Base-by-base conservation (phyloP, 768 basidiomycete species). In the Suillus lakei region DNA sequence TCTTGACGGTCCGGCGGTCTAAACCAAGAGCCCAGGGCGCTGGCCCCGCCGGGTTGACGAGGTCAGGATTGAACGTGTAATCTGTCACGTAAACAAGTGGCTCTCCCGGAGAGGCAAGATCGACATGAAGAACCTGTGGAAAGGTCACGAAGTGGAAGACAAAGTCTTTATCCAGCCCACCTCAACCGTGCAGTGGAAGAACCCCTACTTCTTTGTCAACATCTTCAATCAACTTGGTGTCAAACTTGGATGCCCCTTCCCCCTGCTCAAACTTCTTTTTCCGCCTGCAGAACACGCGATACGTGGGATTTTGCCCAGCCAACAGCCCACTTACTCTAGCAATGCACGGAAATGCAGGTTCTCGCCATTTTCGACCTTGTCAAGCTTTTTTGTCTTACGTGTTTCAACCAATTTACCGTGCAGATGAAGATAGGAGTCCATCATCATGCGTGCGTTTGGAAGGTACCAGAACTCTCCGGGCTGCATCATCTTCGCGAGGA, bases 51-150 rank as follows among this genome's bases (percentile, higher is more conserved):
- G 72, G 64, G n/a, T 73, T 66, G 5, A 76, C 70, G 41, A 90
- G 75, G 60, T 82, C 75, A 4, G 80, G 68, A 61, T 88, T 82
- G 4, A 76, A 71, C 2, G 89, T 89, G 70, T 90, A 91, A 72
- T 92, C 91, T 9, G 89, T 91, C 38, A 88, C 84, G 66, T 84
- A 88, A 44, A 91, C 73, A 59, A 77, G 80, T 5, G 81, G 74
- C 30, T 72, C 71, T 32, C 77, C 73, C 36, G 72, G 68, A 21
- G 77, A 69, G 53, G 79, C 76, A 23, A 74, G 67, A 16, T 77
- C 75, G 23, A 79, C 66, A 65, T 83, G 80, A 4, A 91, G 74
- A 39, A 89, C 72, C 89, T 90, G 63, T 16, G 61, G 38, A 32
- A 50, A 28, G 41, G 16, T 28, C 44, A 66, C 23, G 51, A 58